phyloP scores from a whole-genome alignment of 164 flowering plant species.

The Taxillus chinensis region DNA sequence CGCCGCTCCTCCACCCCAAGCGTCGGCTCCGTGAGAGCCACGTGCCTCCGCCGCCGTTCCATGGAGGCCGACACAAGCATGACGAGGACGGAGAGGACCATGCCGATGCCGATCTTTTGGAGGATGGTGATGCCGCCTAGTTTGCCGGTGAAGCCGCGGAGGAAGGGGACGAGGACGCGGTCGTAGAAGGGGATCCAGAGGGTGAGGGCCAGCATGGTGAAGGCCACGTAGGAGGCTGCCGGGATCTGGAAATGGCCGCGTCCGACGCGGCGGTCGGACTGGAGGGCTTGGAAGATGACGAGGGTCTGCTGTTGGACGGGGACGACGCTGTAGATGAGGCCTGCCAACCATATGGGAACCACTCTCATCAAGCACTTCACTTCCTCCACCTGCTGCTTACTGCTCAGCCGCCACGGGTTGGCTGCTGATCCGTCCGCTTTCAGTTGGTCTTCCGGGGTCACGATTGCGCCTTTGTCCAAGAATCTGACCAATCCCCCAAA shows the following conservation, averaged over 20 bases:
- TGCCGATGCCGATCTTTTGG: constrained; percentile 48
- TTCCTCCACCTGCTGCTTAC: constrained; percentile 74
- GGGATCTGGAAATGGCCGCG: constrained; percentile 31
- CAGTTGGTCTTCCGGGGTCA: constrained; percentile 34
- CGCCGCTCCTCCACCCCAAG: constrained; percentile 12
- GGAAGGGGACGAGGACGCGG: constrained; percentile 32
- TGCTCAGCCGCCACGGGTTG: constrained; percentile 67
- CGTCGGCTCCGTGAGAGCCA: constrained; percentile 22
- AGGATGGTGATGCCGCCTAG: constrained; percentile 50
- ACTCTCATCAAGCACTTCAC: constrained; percentile 62
- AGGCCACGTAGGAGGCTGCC: constrained; percentile 40
- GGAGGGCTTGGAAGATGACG: constrained; percentile 46
- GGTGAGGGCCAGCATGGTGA: constrained; percentile 37
- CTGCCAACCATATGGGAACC: constrained; percentile 59
- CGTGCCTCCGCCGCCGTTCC: constrained; percentile 27
- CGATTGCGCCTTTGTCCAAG: constrained; percentile 70
- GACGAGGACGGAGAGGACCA: constrained; percentile 25
- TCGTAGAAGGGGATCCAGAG: constrained; percentile 63
- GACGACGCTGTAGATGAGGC: constrained; percentile 26
- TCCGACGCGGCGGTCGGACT: constrained; percentile 37
- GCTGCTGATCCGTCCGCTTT: constrained; percentile 52
- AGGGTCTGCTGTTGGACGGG: constrained; percentile 30
- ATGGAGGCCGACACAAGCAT: constrained; percentile 34
- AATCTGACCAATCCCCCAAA: constrained; percentile 24
- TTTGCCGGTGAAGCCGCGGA: constrained; percentile 24